Evolutionary conservation across 257 asterid genomes (phyloP).

Genomic region (Anisodus tanguticus): DNA sequence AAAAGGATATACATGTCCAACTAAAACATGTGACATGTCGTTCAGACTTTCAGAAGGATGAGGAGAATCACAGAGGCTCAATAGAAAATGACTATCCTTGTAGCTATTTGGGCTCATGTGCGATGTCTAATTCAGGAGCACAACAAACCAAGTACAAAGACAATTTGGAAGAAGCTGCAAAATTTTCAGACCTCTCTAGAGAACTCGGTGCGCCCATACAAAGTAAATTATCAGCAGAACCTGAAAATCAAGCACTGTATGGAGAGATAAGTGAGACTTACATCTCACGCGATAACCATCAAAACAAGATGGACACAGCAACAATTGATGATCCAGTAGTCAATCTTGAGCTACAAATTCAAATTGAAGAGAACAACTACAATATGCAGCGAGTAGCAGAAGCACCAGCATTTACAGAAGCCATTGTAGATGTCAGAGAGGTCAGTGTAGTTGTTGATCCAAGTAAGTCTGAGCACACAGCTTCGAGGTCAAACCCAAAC

Average conservation of each 20-base stretch:
- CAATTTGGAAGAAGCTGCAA: conserved; percentile 20
- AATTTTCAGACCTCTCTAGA: conserved; percentile 23
- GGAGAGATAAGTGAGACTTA: conserved; percentile 49
- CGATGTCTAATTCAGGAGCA: conserved; percentile 10
- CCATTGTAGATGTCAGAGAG: conserved; percentile 48
- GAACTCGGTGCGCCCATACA: conserved; percentile 51
- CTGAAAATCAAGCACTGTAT: conserved; percentile 54
- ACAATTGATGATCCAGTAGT: conserved; percentile 37
- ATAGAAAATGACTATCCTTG: conserved; percentile 1
- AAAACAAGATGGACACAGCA: conserved; percentile 35
- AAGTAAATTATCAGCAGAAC: conserved; percentile 71
- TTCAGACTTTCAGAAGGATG: conserved; percentile 39
- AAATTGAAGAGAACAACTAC: conserved; percentile 40
- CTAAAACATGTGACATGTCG: conserved; percentile 17
- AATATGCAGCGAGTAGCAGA: conserved; percentile 47
- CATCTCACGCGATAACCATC: conserved; percentile 43
- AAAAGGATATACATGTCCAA: conserved; percentile 3
- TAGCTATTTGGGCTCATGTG: conserved; percentile 4
- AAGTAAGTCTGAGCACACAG: conserved; percentile 26
- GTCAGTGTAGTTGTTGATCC: conserved; percentile 46
- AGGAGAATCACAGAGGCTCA: conserved; percentile 39
- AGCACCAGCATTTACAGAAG: conserved; percentile 38
- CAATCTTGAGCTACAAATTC: conserved; percentile 41
- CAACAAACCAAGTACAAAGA: not conserved
- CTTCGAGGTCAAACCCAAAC: conserved; percentile 44